Percentiles rank a stretch among this genome's conserved stretches.
phyloP scores from a whole-genome alignment of 1,284 basidiomycete genomes.

The Papiliotrema nemorosa region DNA sequence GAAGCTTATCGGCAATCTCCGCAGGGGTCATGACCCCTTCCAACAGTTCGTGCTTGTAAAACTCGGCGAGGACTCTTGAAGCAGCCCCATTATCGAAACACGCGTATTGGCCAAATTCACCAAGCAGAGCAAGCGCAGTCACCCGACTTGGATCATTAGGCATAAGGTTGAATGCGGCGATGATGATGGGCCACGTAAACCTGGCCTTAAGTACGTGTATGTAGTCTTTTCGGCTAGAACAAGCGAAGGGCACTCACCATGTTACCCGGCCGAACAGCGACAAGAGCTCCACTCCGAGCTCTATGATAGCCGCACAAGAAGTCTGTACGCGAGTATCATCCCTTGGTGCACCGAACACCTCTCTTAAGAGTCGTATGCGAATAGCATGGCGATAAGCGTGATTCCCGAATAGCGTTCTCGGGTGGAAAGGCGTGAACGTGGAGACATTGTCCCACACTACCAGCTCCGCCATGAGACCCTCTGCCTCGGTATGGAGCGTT shows the following conservation, averaged over 20 bases:
- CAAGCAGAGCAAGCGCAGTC: constrained; percentile 34
- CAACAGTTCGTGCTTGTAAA: constrained; percentile 26
- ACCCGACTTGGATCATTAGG: constrained; percentile 30
- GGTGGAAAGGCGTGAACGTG: constrained; percentile 40
- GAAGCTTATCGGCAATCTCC: constrained; percentile 20
- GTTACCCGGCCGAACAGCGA: constrained; percentile 39
- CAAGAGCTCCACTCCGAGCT: constrained; percentile 40
- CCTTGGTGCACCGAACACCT: constrained; percentile 34
- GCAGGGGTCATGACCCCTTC: constrained; percentile 20
- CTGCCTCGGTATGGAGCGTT: constrained; percentile 25
- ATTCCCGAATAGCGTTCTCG: constrained; percentile 43
- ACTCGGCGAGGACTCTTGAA: constrained; percentile 26
- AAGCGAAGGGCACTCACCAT: constrained; percentile 23
- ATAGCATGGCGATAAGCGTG: constrained; percentile 42
- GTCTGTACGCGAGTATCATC: constrained; percentile 36
- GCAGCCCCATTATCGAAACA: constrained; percentile 42
- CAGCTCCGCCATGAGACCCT: constrained; percentile 35
- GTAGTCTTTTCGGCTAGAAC: not conserved
- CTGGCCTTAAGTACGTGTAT: constrained; percentile 9
- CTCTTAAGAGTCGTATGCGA: constrained; percentile 33
- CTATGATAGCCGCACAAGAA: constrained; percentile 35
- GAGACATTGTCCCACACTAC: constrained; percentile 40
- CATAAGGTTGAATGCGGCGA: constrained; percentile 41
- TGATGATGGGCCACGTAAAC: constrained; percentile 46
- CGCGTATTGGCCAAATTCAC: constrained; percentile 43